Conservation (phyloP, 2,329 filamentous ascomycete species). For the Colletotrichum trifolii region DNA sequence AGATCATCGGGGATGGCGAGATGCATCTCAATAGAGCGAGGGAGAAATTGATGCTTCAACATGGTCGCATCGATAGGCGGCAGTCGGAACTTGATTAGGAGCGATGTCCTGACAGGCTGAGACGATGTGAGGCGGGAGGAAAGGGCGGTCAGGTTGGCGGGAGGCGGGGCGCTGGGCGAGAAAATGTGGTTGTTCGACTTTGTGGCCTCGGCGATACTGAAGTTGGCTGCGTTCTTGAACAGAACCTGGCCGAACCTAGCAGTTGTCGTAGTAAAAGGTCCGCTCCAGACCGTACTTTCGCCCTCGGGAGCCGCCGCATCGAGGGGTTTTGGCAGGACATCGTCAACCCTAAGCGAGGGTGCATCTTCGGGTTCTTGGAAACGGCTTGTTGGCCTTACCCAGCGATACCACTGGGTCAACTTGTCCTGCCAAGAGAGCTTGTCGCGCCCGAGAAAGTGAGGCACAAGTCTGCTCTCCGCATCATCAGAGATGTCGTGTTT, state of each 20-base stretch:
- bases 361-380: neutral
- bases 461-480: constrained; percentile 3
- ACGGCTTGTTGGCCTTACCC: constrained; percentile 35
- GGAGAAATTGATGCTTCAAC: neutral
- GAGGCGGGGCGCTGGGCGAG: constrained; percentile 58
- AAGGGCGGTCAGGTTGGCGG: constrained; percentile 53
- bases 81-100: constrained; percentile 58
- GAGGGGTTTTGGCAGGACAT: constrained; percentile 10
- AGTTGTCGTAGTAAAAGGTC: constrained; percentile 41
- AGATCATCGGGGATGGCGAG: constrained; percentile 31
- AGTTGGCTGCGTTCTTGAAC: constrained; percentile 42
- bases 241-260: constrained; percentile 66
- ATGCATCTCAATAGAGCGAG: constrained; percentile 36
- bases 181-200: constrained; percentile 50
- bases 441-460: constrained; percentile 10
- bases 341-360: constrained; percentile 9
- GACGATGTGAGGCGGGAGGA: constrained; percentile 39
- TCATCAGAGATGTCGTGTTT: neutral
- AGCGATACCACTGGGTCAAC: constrained; percentile 33
- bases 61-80: constrained; percentile 1
- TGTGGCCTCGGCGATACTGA: constrained; percentile 3
- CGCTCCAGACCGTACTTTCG: constrained; percentile 9
- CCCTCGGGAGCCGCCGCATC: neutral
- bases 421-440: constrained; percentile 34
- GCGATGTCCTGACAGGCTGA: constrained; percentile 40